These are phyloP conservation scores for Trametes meyenii DNA, from an alignment of 768 basidiomycete genomes.

Conservation along the genomic window DNA sequence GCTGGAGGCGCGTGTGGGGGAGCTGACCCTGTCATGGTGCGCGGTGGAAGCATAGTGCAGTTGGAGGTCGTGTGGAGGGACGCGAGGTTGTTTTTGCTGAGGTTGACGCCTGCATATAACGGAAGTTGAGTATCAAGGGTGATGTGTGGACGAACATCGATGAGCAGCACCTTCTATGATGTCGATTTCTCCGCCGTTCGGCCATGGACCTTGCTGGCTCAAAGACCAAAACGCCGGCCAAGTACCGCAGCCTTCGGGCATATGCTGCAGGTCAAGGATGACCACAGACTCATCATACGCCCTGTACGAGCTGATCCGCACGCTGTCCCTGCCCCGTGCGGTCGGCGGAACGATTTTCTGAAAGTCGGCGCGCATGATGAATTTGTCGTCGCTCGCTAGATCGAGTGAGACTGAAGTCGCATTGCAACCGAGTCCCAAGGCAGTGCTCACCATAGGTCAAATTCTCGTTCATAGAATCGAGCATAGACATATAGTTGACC, in stretches of 20 bases:
- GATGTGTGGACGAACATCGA: neutral
- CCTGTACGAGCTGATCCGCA: conserved; percentile 51
- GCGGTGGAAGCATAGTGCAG: conserved; percentile 47
- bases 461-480: conserved; percentile 44
- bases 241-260: conserved; percentile 60
- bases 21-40: conserved; percentile 52
- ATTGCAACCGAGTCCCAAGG: neutral
- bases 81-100: conserved; percentile 46
- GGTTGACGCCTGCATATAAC: conserved; percentile 48
- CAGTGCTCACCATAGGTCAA: conserved; percentile 48
- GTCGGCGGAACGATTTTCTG: conserved; percentile 38
- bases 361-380: conserved; percentile 62
- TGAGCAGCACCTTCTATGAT: conserved; percentile 53
- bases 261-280: conserved; percentile 57
- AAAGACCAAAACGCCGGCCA: conserved; percentile 72
- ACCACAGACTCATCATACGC: conserved; percentile 51
- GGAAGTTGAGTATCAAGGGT: neutral
- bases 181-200: conserved; percentile 62
- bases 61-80: conserved; percentile 56
- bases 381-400: conserved; percentile 44
- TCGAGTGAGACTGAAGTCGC: neutral
- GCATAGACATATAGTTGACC: conserved; percentile 56
- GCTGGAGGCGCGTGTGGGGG: neutral
- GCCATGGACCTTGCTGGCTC: conserved; percentile 56
- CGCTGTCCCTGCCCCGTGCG: conserved; percentile 56